A percentile compares a stretch with the other conserved stretches of the same genome.
Evolutionary conservation across 2,329 filamentous ascomycete species (phyloP).

Genomic region (Thelonectria discophora): DNA sequence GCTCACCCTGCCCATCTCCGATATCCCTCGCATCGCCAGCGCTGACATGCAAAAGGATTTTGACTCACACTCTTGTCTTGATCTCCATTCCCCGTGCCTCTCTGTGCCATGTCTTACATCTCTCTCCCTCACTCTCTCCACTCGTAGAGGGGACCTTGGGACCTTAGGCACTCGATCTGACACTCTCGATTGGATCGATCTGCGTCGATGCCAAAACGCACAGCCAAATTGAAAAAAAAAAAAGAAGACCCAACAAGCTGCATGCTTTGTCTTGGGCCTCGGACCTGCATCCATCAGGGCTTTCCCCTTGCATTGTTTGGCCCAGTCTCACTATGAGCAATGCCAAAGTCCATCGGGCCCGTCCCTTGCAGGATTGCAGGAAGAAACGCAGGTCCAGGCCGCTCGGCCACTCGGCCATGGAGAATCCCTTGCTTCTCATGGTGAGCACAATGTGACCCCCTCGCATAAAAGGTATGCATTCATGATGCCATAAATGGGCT

Average conservation of each 20-base stretch:
- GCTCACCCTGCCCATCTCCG: too few relatives aligned
- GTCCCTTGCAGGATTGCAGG: too few relatives aligned
- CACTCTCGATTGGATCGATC: constrained; percentile 27
- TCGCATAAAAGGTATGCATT: constrained; percentile 31
- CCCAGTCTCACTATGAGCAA: neutral
- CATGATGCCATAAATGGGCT: constrained; percentile 29
- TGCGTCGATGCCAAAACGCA: constrained; percentile 20
- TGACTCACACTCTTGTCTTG: constrained; percentile 13
- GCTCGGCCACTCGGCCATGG: constrained; percentile 21
- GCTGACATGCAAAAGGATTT: constrained; percentile 10
- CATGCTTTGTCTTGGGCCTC: constrained; percentile 31
- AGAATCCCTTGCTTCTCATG: constrained; percentile 22
- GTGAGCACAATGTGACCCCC: constrained; percentile 20
- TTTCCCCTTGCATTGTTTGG: constrained; percentile 22
- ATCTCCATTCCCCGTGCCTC: neutral
- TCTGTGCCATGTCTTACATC: constrained; percentile 22
- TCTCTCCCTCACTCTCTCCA: too few relatives aligned
- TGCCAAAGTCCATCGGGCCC: too few relatives aligned
- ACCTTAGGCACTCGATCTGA: too few relatives aligned
- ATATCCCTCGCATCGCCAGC: constrained; percentile 12
- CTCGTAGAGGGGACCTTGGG: too few relatives aligned
- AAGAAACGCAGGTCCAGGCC: constrained; percentile 20
- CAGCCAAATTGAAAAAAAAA: constrained; percentile 17
- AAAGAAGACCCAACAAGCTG: too few relatives aligned
- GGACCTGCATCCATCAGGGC: constrained; percentile 20